Percentiles rank a stretch among this genome's conserved stretches.
Conservation (phyloP, 2,329 filamentous ascomycete species). For the Pezicula rhizophila region DNA sequence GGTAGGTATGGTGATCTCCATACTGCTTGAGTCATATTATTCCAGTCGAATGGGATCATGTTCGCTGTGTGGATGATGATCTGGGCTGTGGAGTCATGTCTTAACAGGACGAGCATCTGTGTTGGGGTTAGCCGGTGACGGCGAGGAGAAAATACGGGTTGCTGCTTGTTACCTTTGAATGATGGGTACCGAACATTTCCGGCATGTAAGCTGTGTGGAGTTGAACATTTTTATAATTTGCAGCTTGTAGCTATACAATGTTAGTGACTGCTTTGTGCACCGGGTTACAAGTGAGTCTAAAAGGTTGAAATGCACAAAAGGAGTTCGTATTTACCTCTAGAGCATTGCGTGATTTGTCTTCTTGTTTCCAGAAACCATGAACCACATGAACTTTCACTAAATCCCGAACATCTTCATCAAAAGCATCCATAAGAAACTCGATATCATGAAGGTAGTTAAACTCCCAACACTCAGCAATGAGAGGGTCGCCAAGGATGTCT, state of each 20-base stretch:
- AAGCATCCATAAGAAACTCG: conserved; percentile 49
- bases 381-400: conserved; percentile 51
- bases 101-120: conserved; percentile 81
- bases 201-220: conserved; percentile 73
- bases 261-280: neutral
- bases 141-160: neutral
- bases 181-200: conserved; percentile 81
- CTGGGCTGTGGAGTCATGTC: conserved; percentile 70
- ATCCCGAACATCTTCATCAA: conserved; percentile 48
- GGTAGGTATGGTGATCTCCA: conserved; percentile 73
- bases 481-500: conserved; percentile 54
- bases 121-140: neutral
- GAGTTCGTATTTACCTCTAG: conserved; percentile 36
- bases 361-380: conserved; percentile 62
- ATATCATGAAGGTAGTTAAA: conserved; percentile 52
- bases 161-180: conserved; percentile 30
- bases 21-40: conserved; percentile 77
- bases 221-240: conserved; percentile 59
- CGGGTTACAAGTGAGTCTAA: neutral
- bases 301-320: neutral
- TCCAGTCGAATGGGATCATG: conserved; percentile 84
- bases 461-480: conserved; percentile 49
- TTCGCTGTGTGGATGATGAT: conserved; percentile 86
- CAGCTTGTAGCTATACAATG: conserved; percentile 52
- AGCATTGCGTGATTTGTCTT: conserved; percentile 45